These are phyloP conservation scores for Aquilaria yunnanensis DNA, from an alignment of 345 rosid genomes.

Conservation along the genomic window DNA sequence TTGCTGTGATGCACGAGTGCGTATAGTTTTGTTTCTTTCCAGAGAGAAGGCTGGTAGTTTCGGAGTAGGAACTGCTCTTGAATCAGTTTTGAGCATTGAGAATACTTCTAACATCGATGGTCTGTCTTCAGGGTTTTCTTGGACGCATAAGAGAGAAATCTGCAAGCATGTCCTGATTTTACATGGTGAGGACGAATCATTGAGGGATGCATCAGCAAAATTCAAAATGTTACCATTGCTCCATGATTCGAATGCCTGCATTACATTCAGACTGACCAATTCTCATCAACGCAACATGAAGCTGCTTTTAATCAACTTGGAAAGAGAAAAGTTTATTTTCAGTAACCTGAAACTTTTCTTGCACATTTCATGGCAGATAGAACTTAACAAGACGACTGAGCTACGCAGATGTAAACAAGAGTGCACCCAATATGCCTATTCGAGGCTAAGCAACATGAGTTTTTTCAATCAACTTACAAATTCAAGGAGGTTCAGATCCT, in stretches of 20 bases:
- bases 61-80: neutral
- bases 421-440: too few species aligned
- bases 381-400: too few species aligned
- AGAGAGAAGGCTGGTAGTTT: constrained; percentile 9
- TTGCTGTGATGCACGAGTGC: neutral
- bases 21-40: neutral
- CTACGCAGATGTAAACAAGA: too few species aligned
- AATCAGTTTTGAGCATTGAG: constrained; percentile 5
- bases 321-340: too few species aligned
- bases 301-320: too few species aligned
- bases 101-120: constrained; percentile 14
- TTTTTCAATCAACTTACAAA: constrained; percentile 19
- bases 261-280: neutral
- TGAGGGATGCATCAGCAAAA: constrained; percentile 10
- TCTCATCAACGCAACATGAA: too few species aligned
- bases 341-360: too few species aligned
- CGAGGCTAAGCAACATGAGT: neutral
- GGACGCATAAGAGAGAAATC: constrained; percentile 8
- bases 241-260: constrained; percentile 14
- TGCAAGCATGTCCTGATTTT: constrained; percentile 13
- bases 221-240: neutral
- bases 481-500: constrained; percentile 29
- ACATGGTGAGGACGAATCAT: constrained; percentile 5
- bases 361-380: too few species aligned
- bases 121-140: constrained; percentile 8